Evolutionary conservation across 2,329 filamentous ascomycete genomes (phyloP).

Genomic region (Fusarium sp.): DNA sequence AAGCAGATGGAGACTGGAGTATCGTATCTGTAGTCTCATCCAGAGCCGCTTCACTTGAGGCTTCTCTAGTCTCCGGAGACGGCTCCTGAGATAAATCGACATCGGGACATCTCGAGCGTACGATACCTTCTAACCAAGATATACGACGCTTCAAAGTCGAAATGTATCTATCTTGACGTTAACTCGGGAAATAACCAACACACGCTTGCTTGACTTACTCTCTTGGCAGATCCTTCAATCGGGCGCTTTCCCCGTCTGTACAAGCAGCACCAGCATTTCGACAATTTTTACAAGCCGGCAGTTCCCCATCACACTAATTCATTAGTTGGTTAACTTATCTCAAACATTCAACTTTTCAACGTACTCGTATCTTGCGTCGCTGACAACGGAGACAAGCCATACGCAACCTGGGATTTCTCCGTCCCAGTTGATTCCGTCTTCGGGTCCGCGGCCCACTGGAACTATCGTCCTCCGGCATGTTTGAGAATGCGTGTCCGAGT

Average conservation of each 20-base stretch:
- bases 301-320: slow-evolving; percentile 55
- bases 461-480: slow-evolving; percentile 26
- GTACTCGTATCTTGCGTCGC: slow-evolving; percentile 60
- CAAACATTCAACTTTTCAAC: background rate
- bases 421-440: slow-evolving; percentile 28
- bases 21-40: slow-evolving; percentile 8
- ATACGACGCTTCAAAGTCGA: slow-evolving; percentile 54
- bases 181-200: background rate
- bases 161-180: slow-evolving; percentile 37
- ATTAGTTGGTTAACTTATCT: background rate
- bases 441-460: background rate
- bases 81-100: slow-evolving; percentile 49
- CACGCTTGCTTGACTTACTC: slow-evolving; percentile 44
- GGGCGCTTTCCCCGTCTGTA: slow-evolving; percentile 55
- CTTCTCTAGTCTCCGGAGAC: slow-evolving; percentile 23
- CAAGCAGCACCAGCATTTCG: slow-evolving; percentile 54
- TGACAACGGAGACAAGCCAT: slow-evolving; percentile 54
- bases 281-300: slow-evolving; percentile 56
- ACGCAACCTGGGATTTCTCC: slow-evolving; percentile 42
- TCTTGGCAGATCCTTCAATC: slow-evolving; percentile 53
- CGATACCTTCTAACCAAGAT: slow-evolving; percentile 58
- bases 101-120: slow-evolving; percentile 54
- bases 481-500: background rate
- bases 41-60: slow-evolving; percentile 8
- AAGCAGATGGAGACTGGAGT: background rate